phyloP scores from a whole-genome alignment of 495 filamentous ascomycete species.

The Niebla homalea region DNA sequence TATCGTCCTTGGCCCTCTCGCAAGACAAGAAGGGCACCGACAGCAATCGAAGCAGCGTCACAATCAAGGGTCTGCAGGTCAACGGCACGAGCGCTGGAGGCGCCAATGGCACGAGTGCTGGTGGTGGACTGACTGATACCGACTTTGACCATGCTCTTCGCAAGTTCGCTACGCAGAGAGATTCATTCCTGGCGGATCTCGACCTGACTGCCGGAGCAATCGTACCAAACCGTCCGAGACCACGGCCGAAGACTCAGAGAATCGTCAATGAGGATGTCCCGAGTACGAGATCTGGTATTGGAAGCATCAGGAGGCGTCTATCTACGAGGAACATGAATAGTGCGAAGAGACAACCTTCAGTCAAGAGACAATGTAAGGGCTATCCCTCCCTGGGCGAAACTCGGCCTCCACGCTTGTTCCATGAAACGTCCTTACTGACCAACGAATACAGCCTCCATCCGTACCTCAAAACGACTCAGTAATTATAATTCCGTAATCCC shows the following conservation, averaged over 20 bases:
- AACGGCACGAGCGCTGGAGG: conserved; percentile 18
- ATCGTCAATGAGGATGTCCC: conserved; percentile 61
- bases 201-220: conserved; percentile 77
- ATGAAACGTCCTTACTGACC: conserved; percentile 6
- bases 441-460: conserved; percentile 63
- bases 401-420: conserved; percentile 4
- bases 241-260: conserved; percentile 64
- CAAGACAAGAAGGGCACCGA: conserved; percentile 44
- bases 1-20: conserved; percentile 45
- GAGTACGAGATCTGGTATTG: conserved; percentile 43
- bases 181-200: conserved; percentile 85
- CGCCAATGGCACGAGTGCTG: conserved; percentile 16
- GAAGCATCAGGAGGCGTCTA: conserved; percentile 74
- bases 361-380: conserved; percentile 61
- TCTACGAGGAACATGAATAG: conserved; percentile 91
- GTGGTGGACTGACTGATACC: conserved; percentile 42
- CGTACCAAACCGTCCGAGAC: conserved; percentile 51
- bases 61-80: conserved; percentile 49
- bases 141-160: conserved; percentile 86
- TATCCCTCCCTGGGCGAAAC: neutral
- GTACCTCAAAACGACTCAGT: conserved; percentile 78
- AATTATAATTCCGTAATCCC: conserved; percentile 99
- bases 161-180: conserved; percentile 89
- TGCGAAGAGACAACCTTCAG: conserved; percentile 73
- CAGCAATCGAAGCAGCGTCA: conserved; percentile 83